Evolutionary conservation across 345 rosid genomes (phyloP).

Genomic region (Salix udensis): DNA sequence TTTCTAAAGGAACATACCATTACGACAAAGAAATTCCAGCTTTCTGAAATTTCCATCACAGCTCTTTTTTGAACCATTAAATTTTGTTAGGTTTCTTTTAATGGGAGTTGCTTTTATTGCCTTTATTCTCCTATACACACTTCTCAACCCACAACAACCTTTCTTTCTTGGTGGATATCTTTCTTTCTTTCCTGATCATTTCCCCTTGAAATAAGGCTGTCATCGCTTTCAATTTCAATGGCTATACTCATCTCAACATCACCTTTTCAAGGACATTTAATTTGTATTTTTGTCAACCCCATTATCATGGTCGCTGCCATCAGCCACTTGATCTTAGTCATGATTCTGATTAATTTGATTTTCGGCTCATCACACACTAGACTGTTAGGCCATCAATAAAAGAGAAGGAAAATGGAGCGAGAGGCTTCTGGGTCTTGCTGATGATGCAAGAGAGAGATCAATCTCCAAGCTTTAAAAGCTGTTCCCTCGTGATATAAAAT

Average conservation of each 20-base stretch:
- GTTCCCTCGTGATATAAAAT: not conserved
- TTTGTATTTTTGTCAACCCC: constrained; percentile 26
- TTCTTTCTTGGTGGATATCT: constrained; percentile 38
- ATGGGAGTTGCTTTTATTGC: constrained; percentile 24
- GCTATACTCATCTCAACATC: constrained; percentile 48
- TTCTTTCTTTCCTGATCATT: constrained; percentile 26
- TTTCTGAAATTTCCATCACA: constrained; percentile 12
- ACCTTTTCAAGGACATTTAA: constrained; percentile 30
- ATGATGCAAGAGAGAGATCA: not conserved
- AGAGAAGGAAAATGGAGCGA: constrained; percentile 10
- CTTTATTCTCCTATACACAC: constrained; percentile 33
- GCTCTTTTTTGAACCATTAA: constrained; percentile 13
- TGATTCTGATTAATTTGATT: constrained; percentile 25
- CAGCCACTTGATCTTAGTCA: constrained; percentile 30
- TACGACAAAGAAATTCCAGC: constrained; percentile 38
- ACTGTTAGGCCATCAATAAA: constrained; percentile 26
- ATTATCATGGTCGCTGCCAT: constrained; percentile 27
- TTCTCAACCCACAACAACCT: constrained; percentile 37
- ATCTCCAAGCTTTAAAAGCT: not conserved
- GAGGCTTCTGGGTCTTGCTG: constrained; percentile 15
- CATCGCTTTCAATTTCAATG: constrained; percentile 43
- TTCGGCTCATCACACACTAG: constrained; percentile 16
- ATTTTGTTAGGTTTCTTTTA: constrained; percentile 27
- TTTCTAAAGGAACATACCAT: constrained; percentile 22
- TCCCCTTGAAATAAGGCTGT: constrained; percentile 42